Percentiles rank a stretch among this genome's conserved stretches.
These are phyloP conservation scores for Taphrina populina DNA, from an alignment of 1,139 yeast genomes.

Conservation along the genomic window DNA sequence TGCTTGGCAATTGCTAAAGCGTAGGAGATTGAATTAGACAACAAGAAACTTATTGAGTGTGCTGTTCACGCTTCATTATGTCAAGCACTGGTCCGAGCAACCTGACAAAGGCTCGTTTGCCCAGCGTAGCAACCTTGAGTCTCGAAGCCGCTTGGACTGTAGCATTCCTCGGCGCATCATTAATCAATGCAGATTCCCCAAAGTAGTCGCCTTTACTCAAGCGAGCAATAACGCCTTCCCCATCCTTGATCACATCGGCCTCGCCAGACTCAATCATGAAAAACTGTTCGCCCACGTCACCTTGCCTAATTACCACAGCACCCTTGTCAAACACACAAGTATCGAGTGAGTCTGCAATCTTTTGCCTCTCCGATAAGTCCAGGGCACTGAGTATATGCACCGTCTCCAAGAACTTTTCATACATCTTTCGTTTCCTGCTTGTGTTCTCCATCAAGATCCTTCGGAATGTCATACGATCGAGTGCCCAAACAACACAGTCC, in stretches of 20 bases:
- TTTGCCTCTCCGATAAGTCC: constrained; percentile 80
- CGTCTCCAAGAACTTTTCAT: constrained; percentile 82
- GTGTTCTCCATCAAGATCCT: constrained; percentile 87
- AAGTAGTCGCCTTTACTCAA: constrained; percentile 85
- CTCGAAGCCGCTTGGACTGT: constrained; percentile 75
- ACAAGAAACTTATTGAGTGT: constrained; percentile 1
- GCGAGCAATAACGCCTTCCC: constrained; percentile 60
- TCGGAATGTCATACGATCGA: constrained; percentile 90
- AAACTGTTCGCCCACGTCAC: constrained; percentile 88
- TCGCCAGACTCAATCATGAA: constrained; percentile 85
- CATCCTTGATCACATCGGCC: constrained; percentile 66
- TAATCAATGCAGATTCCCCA: constrained; percentile 90
- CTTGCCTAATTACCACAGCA: constrained; percentile 75
- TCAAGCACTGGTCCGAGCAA: constrained; percentile 58
- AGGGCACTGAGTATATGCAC: constrained; percentile 74
- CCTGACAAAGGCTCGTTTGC: constrained; percentile 89
- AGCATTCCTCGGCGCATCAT: constrained; percentile 92
- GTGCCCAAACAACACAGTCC: constrained; percentile 73
- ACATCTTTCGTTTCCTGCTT: constrained; percentile 82
- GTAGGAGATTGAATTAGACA: too few species aligned
- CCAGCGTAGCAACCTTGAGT: constrained; percentile 84
- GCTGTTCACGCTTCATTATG: constrained; percentile 23
- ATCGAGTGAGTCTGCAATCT: constrained; percentile 89
- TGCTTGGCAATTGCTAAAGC: too few species aligned
- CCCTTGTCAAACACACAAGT: constrained; percentile 74